Base-by-base conservation (phyloP, 2,329 filamentous ascomycete genomes). In the Aspergillus sp. region DNA sequence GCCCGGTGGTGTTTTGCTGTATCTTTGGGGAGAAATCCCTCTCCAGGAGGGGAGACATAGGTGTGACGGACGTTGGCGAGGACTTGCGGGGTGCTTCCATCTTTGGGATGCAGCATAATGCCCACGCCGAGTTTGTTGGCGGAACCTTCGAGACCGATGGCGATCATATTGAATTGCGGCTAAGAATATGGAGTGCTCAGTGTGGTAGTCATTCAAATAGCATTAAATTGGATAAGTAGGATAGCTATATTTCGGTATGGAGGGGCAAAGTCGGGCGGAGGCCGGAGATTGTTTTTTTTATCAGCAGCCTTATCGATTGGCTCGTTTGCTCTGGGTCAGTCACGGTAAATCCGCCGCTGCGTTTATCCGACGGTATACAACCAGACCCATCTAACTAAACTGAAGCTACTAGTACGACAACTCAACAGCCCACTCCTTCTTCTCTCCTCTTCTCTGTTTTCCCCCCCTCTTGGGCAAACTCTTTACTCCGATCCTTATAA, bases 111-210 rank as follows among this genome's bases (percentile, higher is more conserved):
- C 23, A 86, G 84, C 73, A 99, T 96, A 58, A 99, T 82, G 70
- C 95, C 95, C 58, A 98, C 89, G 65, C 93, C 95, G 52, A 99
- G 86, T 78, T 99, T 99, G 82, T 99, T 99, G 77, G 95, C 95
- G 57, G 91, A 96, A 74, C 95, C 93, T 81, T 99, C 95, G 72
- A 91, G 83, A 21, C 88, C 88, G 68, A 90, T 82, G 31, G 87
- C 84, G 65, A 90, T 88, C 80, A 87, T 86, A 52, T 59, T 74
- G 56, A 39, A 43, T 23, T 24, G 23, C 31, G 3, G 31, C 27
- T 37, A 39, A 21, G 15, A 5, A 14, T 8, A 14, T 8, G 12
- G 35, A 33, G 14, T 11, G 21, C 41, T 24, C 41, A 14, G 17
- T 35, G 27, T 35, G 24, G 19, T 39, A 55, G 23, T 27, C 23